These are phyloP conservation scores for Trichosporon coremiiforme DNA, from an alignment of 1,284 basidiomycete species.

Conservation along the genomic window DNA sequence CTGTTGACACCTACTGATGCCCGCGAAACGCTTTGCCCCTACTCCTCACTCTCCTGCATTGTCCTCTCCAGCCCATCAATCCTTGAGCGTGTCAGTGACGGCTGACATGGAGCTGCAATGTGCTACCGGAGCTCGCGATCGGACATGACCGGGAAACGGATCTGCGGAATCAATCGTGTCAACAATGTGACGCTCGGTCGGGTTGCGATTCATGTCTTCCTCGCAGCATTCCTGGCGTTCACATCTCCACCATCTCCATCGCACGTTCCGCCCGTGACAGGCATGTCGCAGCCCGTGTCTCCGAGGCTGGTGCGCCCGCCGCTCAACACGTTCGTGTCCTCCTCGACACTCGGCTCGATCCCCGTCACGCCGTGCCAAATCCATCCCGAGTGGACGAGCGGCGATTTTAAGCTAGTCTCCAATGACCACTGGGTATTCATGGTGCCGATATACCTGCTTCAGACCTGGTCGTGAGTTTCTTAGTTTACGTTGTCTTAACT, in stretches of 20 bases:
- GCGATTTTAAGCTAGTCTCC: slow-evolving; percentile 15
- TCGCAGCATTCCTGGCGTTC: neutral
- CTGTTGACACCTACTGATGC: too few species aligned
- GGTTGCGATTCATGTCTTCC: neutral
- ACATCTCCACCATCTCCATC: neutral
- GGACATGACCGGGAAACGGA: neutral
- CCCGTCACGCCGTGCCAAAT: slow-evolving; percentile 7
- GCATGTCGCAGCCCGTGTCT: neutral
- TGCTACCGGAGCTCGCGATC: neutral
- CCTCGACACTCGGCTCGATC: neutral
- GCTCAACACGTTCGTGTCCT: neutral
- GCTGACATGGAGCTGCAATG: too few species aligned
- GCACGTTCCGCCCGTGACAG: neutral
- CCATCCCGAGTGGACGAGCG: slow-evolving; percentile 4
- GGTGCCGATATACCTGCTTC: slow-evolving; percentile 8
- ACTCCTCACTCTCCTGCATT: too few species aligned
- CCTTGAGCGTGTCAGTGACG: too few species aligned
- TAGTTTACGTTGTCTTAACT: neutral
- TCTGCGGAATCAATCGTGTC: neutral
- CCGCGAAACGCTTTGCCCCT: too few species aligned
- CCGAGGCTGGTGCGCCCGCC: neutral
- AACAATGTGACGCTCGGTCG: neutral
- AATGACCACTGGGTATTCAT: slow-evolving; percentile 15
- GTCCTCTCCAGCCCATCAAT: too few species aligned
- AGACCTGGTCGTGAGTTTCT: slow-evolving; percentile 13